These are phyloP conservation scores for Bryopsis sp. DNA, from an alignment of 139 green algal species.

Conservation along the genomic window DNA sequence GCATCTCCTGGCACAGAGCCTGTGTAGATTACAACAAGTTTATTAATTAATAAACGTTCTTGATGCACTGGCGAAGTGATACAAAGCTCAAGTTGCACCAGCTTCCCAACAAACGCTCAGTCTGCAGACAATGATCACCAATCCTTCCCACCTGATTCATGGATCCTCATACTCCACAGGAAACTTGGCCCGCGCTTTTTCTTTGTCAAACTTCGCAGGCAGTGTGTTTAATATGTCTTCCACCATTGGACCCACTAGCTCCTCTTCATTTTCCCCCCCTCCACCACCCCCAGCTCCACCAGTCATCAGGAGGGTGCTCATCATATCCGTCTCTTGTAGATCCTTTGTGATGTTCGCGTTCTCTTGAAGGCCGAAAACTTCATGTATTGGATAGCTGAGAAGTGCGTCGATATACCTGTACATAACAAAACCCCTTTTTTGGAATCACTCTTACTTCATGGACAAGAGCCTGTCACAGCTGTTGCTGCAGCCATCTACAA, in stretches of 20 bases:
- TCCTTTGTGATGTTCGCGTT: too few species aligned
- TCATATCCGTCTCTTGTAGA: constrained; percentile 38
- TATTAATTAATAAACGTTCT: too few species aligned
- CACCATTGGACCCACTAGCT: constrained; percentile 31
- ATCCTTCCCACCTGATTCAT: constrained; percentile 66
- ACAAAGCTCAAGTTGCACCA: too few species aligned
- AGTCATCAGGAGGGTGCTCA: constrained; percentile 37
- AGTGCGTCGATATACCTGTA: too few species aligned
- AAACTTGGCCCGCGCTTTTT: constrained; percentile 31
- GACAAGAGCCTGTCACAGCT: neutral
- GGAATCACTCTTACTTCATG: neutral
- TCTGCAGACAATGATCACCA: too few species aligned
- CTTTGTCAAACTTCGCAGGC: constrained; percentile 46
- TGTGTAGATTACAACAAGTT: neutral
- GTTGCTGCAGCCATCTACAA: too few species aligned
- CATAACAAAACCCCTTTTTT: neutral
- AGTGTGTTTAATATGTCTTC: constrained; percentile 37
- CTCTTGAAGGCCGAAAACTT: too few species aligned
- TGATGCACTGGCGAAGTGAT: too few species aligned
- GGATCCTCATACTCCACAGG: constrained; percentile 43
- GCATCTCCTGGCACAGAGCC: constrained; percentile 50
- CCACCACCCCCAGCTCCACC: constrained; percentile 18
- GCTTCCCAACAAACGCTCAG: too few species aligned
- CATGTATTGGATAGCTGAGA: too few species aligned
- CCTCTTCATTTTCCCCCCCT: constrained; percentile 25